Evolutionary conservation across 2,329 filamentous ascomycete genomes (phyloP), one percentile per base, ranked within the genome.

Genomic region (Pleoardoris graminearum): DNA sequence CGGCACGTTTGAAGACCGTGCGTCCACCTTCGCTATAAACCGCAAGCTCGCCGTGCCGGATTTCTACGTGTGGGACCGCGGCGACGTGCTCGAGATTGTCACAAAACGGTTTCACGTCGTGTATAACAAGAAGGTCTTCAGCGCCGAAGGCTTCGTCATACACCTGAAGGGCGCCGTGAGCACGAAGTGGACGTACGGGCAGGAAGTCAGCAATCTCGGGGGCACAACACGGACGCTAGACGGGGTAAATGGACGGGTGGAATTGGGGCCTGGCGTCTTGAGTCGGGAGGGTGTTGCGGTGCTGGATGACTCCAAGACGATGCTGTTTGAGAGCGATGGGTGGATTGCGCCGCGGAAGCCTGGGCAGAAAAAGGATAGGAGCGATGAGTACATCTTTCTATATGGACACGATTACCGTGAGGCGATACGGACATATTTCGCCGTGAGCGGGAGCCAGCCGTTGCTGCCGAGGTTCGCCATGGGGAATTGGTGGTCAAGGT

Each of bases 401-500:
- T 86, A 85, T 58, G 83, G 83, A 1, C 77, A 76, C 51, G 80
- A 85, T 57, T 86, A 81, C 60, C 74, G 75, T 45, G 78, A 70
- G 3, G 82, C 82, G 14, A 77, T 86, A 47, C 76, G 76, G 50
- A 77, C 79, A 0, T 79, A 83, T 30, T 85, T 84, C 62, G 72
- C 75, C 1, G 67, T 86, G 11, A 84, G 82, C 1, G 83, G 83
- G 2, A 74, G 72, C 17, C 82, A 84, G 57, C 83, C 83, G 3
- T 51, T 79, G 8, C 65, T 86, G 0, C 83, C 83, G 0, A 75
- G 83, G 12, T 86, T 80, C 75, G 76, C 81, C 0, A 70, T 87
- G 32, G 84, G 84, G 0, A 87, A 86, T 57, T 87, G 85, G 84
- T 87, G 84, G 84, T 83, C 80, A 41, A 75, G 85, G 7, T 87